A percentile compares a stretch with the other conserved stretches of the same genome.
These are phyloP conservation scores for Anisogramma anomala DNA, from an alignment of 2,329 filamentous ascomycete genomes.

Conservation along the genomic window DNA sequence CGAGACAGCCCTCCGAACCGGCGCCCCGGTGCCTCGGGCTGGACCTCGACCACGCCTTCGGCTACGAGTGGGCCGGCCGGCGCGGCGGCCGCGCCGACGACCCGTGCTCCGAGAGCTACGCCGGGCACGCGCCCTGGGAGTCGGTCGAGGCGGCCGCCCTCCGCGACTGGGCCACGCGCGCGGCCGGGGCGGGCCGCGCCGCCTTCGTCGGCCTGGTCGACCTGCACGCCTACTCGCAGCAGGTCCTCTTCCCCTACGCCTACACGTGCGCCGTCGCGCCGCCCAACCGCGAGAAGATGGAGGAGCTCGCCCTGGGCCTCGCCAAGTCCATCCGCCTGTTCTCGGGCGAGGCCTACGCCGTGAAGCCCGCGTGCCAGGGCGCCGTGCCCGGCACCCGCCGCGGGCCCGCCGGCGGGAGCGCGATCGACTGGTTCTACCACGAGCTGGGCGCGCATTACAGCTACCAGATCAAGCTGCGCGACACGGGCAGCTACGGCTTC, in stretches of 20 bases:
- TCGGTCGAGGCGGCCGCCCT: conserved; percentile 66
- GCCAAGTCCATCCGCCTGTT: conserved; percentile 81
- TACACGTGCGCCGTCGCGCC: conserved; percentile 70
- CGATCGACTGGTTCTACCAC: conserved; percentile 92
- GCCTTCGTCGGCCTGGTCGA: conserved; percentile 80
- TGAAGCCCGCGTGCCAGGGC: conserved; percentile 78
- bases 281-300: conserved; percentile 79
- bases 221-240: conserved; percentile 89
- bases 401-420: conserved; percentile 58
- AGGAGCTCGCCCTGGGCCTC: conserved; percentile 79
- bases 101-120: conserved; percentile 84
- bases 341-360: conserved; percentile 62
- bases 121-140: conserved; percentile 73
- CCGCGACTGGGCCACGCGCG: conserved; percentile 71
- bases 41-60: conserved; percentile 80
- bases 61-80: conserved; percentile 69
- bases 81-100: conserved; percentile 47
- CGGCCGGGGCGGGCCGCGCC: conserved; percentile 58
- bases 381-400: conserved; percentile 37
- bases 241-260: conserved; percentile 84
- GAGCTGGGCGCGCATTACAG: conserved; percentile 71
- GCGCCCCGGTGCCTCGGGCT: conserved; percentile 76
- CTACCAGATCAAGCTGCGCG: conserved; percentile 88
- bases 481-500: conserved; percentile 91
- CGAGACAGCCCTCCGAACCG: conserved; percentile 63